Conservation (phyloP, 345 rosid genomes). For the Melaleuca alternifolia region DNA sequence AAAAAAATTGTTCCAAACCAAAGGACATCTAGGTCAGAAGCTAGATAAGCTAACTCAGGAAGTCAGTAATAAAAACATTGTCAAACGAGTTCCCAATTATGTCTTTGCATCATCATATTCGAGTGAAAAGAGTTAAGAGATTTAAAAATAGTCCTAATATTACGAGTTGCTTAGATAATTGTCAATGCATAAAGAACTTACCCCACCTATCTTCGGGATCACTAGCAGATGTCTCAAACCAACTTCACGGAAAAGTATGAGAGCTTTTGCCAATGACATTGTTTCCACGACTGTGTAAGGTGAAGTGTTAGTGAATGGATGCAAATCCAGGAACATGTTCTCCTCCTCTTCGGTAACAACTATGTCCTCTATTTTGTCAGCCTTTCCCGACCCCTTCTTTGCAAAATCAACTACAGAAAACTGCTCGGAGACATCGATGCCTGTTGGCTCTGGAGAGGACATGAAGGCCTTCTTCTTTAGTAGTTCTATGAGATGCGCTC, state of each 20-base stretch:
- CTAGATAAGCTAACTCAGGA: not conserved
- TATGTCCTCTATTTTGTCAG: constrained; percentile 52
- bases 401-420: constrained; percentile 63
- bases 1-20: not conserved
- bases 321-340: constrained; percentile 80
- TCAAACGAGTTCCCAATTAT: not conserved
- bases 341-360: constrained; percentile 56
- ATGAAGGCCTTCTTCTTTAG: constrained; percentile 59
- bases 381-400: constrained; percentile 63
- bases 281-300: constrained; percentile 91
- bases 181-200: constrained; percentile 15
- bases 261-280: constrained; percentile 88
- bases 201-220: constrained; percentile 55
- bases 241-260: constrained; percentile 65
- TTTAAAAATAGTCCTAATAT: not conserved
- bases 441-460: constrained; percentile 24
- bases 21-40: not conserved
- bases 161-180: not conserved
- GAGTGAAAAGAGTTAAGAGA: not conserved
- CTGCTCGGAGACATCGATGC: constrained; percentile 18
- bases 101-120: not conserved
- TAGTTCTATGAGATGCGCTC: constrained; percentile 63
- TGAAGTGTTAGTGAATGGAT: constrained; percentile 81
- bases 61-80: not conserved
- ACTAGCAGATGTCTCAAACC: constrained; percentile 82